Base-by-base conservation (phyloP, 352 stramenopile genomes). In the Albugo candida region DNA sequence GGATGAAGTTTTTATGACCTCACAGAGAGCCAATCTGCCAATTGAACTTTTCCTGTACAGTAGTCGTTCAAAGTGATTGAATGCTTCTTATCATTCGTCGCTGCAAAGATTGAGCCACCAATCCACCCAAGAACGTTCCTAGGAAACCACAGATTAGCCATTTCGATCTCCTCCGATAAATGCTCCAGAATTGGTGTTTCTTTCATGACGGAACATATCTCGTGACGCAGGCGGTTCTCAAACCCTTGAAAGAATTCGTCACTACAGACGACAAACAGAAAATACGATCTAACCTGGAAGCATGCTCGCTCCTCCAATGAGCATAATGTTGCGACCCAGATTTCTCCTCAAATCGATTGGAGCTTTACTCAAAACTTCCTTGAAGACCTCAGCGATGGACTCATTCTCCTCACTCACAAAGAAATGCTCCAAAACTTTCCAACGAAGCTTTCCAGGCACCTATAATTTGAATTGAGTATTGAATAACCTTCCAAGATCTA, bases 121-220 rank as follows among this genome's bases (percentile, higher is more conserved):
- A 92, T 56, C 78, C 78, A 92, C 2, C 63, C 53, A 19, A 88
- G 55, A 54, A 92, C 56, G 47, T 84, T 87, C 0, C 62, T 59
- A 6, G 78, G 78, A 47, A 88, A 92, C 24, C 66, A 63, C 2
- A 65, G 60, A 17, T 52, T 49, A 20, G 81, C 59, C 5, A 87
- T 52, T 34, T 56, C 43, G 17, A 63, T 56, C 10, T 16, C 16
- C 47, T 53, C 18, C 72, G 54, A 17, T 71, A 60, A 31, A 67
- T 52, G 13, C 44, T 46, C 11, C 45, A 49, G 39, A 56, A 64
- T 17, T 77, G 60, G 31, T 70, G 64, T 34, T 74, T 41, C 19
- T 49, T 27, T 46, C n/a, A 13, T 31, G 1, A 20, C 16, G 10
- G 48, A 47, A 49, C 13, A 56, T 17, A 31, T 31, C 24, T 31